Evolutionary conservation across 306 rosid species (phyloP), one percentile per base, ranked within the genome.

Genomic region (Begonia fuchsioides): DNA sequence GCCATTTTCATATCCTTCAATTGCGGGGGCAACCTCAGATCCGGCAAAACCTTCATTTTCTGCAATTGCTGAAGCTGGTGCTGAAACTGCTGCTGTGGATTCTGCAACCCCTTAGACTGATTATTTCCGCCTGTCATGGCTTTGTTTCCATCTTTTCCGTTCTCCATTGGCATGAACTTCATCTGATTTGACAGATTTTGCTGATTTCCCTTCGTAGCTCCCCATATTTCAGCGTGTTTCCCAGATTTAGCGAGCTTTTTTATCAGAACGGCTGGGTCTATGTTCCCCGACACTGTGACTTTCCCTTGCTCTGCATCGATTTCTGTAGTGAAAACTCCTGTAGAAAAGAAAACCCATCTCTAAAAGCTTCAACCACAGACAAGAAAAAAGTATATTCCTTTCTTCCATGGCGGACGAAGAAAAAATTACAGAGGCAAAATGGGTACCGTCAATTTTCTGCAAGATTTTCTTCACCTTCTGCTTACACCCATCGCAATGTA

Each of bases 401-500:
- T 41, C 14, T 4, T 44, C 16, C 44, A 16, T n/a, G 3, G 39
- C 11, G 13, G 51, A 52, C 9, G 17, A 17, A 38, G 13, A 26
- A 13, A 10, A 38, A 14, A 12, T n/a, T 6, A 39, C 7, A 26
- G 8, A 47, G 7, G 19, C n/a, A 10, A 10, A 18, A 16, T 40
- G 2, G 2, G 50, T 71, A 85, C 98, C 98, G 32, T 92, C 98
- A 47, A 92, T 92, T 75, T 76, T 79, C 72, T 86, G 87, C 70
- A 92, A 40, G 73, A 79, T 86, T 79, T 85, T 92, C 94, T 82
- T 92, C 17, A 92, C 98, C 63, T 92, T 85, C 0, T 77, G 85
- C 63, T 82, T 92, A 58, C 98, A 92, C 13, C 98, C 98, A 47
- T 85, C 98, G 47, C 98, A 92, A 73, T 92, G 98, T 11, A 92